Evolutionary conservation across 371 early-diverging fungal species (phyloP).

Genomic region (Saksenaea oblongispora): DNA sequence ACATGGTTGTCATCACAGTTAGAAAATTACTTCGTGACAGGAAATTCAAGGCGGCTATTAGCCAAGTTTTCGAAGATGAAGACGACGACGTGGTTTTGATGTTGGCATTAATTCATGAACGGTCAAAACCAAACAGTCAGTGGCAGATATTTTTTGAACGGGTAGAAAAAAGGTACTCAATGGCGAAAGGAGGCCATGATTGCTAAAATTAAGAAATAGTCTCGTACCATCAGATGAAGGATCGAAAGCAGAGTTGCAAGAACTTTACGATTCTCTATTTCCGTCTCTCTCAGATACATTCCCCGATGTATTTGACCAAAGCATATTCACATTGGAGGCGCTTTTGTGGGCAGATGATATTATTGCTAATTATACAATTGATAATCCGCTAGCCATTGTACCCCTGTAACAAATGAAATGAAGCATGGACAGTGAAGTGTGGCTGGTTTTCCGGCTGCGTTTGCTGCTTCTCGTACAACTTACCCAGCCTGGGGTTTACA

Average conservation of each 20-base stretch:
- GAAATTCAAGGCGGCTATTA: slow-evolving; percentile 22
- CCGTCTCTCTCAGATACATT: slow-evolving; percentile 43
- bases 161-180: slow-evolving; percentile 18
- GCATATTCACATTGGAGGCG: slow-evolving; percentile 30
- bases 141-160: slow-evolving; percentile 33
- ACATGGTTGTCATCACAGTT: slow-evolving; percentile 30
- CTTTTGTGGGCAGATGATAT: slow-evolving; percentile 48
- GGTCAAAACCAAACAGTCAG: slow-evolving; percentile 21
- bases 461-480: not conserved
- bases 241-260: slow-evolving; percentile 37
- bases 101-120: slow-evolving; percentile 41
- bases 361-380: slow-evolving; percentile 29
- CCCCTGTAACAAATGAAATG: slow-evolving; percentile 15
- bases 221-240: slow-evolving; percentile 20
- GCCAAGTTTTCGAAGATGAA: slow-evolving; percentile 42
- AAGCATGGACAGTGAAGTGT: not conserved
- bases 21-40: slow-evolving; percentile 26
- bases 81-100: slow-evolving; percentile 52
- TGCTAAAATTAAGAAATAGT: not conserved
- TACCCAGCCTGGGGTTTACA: not conserved
- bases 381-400: slow-evolving; percentile 33
- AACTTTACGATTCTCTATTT: slow-evolving; percentile 45
- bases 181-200: not conserved
- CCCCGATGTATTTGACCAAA: slow-evolving; percentile 34
- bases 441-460: not conserved